phyloP scores from a whole-genome alignment of 1,139 yeast species.

The Blastobotrys apis region DNA sequence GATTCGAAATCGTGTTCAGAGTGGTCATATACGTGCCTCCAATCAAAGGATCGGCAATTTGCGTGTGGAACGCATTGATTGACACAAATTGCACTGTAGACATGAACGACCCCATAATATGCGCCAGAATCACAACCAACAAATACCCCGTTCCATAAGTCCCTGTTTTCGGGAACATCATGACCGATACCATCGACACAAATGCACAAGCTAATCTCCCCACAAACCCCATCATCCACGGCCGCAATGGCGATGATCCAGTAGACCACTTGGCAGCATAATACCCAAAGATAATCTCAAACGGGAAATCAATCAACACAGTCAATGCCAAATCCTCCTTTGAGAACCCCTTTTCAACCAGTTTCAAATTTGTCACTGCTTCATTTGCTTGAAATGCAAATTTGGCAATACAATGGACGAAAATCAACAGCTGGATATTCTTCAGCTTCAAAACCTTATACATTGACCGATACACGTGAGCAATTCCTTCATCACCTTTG shows the following conservation, averaged over 20 bases:
- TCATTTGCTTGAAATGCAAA: conserved; percentile 95
- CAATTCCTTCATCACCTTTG: conserved; percentile 37
- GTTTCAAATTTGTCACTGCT: conserved; percentile 87
- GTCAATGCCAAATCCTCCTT: conserved; percentile 92
- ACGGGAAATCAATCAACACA: conserved; percentile 91
- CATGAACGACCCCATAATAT: conserved; percentile 84
- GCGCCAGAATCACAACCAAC: conserved; percentile 68
- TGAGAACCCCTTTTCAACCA: conserved; percentile 88
- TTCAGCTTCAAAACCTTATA: conserved; percentile 66
- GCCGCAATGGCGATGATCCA: conserved; percentile 64
- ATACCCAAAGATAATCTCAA: conserved; percentile 90
- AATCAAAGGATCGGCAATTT: conserved; percentile 88
- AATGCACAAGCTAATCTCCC: conserved; percentile 77
- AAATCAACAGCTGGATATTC: conserved; percentile 70
- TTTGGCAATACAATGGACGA: conserved; percentile 74
- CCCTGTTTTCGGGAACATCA: conserved; percentile 57
- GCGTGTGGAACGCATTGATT: conserved; percentile 89
- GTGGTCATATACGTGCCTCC: conserved; percentile 99
- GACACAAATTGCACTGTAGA: conserved; percentile 93
- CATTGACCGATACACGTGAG: conserved; percentile 69
- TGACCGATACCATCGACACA: conserved; percentile 70
- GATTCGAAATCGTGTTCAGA: conserved; percentile 80
- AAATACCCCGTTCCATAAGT: conserved; percentile 53
- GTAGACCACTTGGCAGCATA: conserved; percentile 95
- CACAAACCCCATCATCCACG: conserved; percentile 88